These are phyloP conservation scores for Nicotiana obtusifolia DNA, from an alignment of 257 asterid genomes.

Conservation along the genomic window DNA sequence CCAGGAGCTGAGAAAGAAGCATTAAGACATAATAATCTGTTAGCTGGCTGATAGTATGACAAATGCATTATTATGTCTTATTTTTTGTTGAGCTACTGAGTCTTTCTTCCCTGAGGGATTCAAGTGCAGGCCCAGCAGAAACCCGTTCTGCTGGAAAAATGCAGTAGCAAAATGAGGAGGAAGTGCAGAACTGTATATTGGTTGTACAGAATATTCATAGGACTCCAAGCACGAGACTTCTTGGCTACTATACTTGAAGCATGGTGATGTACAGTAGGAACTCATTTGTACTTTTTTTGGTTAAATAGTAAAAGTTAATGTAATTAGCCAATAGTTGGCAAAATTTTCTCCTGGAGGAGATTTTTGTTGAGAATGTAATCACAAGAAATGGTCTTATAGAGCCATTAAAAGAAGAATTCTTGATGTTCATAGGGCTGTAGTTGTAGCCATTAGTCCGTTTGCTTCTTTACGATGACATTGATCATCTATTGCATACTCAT, in stretches of 20 bases:
- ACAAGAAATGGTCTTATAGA: neutral
- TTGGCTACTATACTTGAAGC: slow-evolving; percentile 12
- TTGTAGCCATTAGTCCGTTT: neutral
- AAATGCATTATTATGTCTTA: neutral
- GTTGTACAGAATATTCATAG: slow-evolving; percentile 39
- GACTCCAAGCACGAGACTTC: slow-evolving; percentile 18
- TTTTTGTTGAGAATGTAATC: neutral
- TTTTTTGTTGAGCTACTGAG: neutral
- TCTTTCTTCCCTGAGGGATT: neutral
- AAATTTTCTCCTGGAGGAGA: neutral
- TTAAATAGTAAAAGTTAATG: neutral
- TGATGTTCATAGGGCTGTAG: neutral
- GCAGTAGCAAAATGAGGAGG: neutral
- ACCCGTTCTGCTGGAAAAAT: neutral
- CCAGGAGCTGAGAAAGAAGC: slow-evolving; percentile 20
- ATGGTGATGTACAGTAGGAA: slow-evolving; percentile 37
- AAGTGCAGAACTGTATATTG: slow-evolving; percentile 23
- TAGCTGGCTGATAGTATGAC: neutral
- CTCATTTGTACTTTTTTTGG: neutral
- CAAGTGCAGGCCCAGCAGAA: neutral
- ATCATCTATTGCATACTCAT: neutral
- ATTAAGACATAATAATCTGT: neutral
- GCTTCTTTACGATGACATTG: neutral
- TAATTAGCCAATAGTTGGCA: neutral
- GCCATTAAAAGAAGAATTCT: neutral